Percentiles rank a stretch among this genome's conserved stretches.
phyloP scores from a whole-genome alignment of 148 eudicot genomes.

The Beta vulgaris region DNA sequence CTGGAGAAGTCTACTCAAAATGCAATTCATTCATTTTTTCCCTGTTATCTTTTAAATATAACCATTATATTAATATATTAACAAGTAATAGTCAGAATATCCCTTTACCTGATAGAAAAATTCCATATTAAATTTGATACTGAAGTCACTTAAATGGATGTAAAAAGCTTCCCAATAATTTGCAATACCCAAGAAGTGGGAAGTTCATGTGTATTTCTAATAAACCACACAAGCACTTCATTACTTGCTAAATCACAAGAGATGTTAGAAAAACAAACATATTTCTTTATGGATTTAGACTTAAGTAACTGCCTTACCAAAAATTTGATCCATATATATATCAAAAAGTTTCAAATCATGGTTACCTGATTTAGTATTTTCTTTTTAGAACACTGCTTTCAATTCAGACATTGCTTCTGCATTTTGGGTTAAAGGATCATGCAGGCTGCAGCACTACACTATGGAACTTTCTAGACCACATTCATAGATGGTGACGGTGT shows the following conservation, averaged over 20 bases:
- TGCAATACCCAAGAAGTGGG: background rate
- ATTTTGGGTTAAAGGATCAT: background rate
- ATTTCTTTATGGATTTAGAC: background rate
- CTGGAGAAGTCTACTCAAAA: no score
- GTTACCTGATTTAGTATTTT: background rate
- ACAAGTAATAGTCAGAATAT: background rate
- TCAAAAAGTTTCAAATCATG: background rate
- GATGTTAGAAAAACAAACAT: background rate
- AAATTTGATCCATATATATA: background rate
- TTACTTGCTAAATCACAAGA: background rate
- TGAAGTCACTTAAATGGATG: no score
- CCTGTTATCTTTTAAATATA: no score
- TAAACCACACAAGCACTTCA: background rate
- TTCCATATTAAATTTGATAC: background rate
- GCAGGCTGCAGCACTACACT: background rate
- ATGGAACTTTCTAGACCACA: background rate
- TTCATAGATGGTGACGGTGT: background rate
- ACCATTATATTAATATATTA: background rate
- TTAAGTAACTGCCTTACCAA: background rate
- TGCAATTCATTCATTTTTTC: no score
- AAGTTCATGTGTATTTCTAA: background rate
- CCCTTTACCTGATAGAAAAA: background rate
- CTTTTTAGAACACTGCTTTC: background rate
- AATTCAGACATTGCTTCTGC: background rate
- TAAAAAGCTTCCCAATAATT: no score